Base-by-base conservation (phyloP, 2,329 filamentous ascomycete genomes). In the Lasiodiplodia sp. region DNA sequence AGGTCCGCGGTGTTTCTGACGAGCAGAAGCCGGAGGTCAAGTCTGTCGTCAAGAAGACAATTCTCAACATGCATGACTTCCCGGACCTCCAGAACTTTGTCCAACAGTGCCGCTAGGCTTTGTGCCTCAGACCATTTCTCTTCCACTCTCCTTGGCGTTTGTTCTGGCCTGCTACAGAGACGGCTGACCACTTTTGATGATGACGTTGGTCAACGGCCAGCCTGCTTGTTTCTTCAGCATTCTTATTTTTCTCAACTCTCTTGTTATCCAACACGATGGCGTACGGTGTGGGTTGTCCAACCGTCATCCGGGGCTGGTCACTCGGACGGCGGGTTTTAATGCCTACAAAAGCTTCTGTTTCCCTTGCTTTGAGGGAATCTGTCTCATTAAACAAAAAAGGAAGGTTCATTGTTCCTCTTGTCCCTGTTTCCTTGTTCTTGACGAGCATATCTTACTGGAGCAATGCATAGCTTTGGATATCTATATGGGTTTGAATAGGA, bases 1-100 rank as follows among this genome's bases (percentile, higher is more conserved):
- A 68, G 37, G 67, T 68, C 37, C 67, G 67, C 11, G 67, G 67
- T 14, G 67, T 68, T 6, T 62, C 67, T 23, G 67, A 68, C 34
- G 67, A 68, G 10, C 40, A 64, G 38, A 68, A 68, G 52, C 51
- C 58, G 12, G 67, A 68, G 21, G 67, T 68, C 28, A 68, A 65
- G 40, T 4, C 49, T 5, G 67, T 68, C 18, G 67, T 68, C 25
- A 64, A 53, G 51, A 53, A 68, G 21, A 31, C 49, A 0, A 51
- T 68, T 25, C 28, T 57, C 38, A 49, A 28, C 37, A 68, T 68
- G 67, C 52, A 40, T n/a, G 57, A 68, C n/a, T 68, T 68, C 12
- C 67, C 67, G 14, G 67, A 68, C 23, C 67, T 68, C 3, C 67
- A 68, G 25, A 21, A 4, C n/a, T 64, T 10, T 4, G 47, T 64